Conservation (phyloP, 176 grass and related monocot species). For the Triticum turgidum region DNA sequence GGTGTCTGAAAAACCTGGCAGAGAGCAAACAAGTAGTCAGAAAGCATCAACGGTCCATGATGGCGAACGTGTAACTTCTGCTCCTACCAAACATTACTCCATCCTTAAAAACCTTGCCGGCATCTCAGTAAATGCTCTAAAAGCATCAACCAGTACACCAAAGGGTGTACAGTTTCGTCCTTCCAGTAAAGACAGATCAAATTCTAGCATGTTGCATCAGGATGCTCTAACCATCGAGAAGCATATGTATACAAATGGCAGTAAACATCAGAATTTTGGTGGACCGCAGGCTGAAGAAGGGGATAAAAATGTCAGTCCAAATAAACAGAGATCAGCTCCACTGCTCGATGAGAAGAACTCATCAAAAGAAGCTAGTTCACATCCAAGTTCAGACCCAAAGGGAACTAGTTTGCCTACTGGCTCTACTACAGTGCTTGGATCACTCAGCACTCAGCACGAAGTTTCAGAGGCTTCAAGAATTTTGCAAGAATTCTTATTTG, state of each 20-base stretch:
- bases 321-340: constrained; percentile 18
- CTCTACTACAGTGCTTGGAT: constrained; percentile 26
- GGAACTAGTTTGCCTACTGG: constrained; percentile 29
- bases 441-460: constrained; percentile 38
- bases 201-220: constrained; percentile 9
- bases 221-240: constrained; percentile 28
- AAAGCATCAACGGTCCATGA: constrained; percentile 39
- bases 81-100: constrained; percentile 30
- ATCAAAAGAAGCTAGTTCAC: constrained; percentile 1
- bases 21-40: constrained; percentile 43
- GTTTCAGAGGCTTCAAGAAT: constrained; percentile 76
- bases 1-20: constrained; percentile 36
- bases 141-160: constrained; percentile 41
- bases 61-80: constrained; percentile 22
- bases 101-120: constrained; percentile 39
- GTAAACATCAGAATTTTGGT: constrained; percentile 27
- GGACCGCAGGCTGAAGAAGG: constrained; percentile 6
- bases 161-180: constrained; percentile 85
- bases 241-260: constrained; percentile 14
- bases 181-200: constrained; percentile 33
- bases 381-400: constrained; percentile 20
- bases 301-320: constrained; percentile 13
- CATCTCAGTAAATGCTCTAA: constrained; percentile 33
- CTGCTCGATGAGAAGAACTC: constrained; percentile 26
- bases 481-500: constrained; percentile 91